Percentiles rank a stretch among this genome's conserved stretches.
phyloP scores from a whole-genome alignment of 345 rosid species.

The Passiflora organensis region DNA sequence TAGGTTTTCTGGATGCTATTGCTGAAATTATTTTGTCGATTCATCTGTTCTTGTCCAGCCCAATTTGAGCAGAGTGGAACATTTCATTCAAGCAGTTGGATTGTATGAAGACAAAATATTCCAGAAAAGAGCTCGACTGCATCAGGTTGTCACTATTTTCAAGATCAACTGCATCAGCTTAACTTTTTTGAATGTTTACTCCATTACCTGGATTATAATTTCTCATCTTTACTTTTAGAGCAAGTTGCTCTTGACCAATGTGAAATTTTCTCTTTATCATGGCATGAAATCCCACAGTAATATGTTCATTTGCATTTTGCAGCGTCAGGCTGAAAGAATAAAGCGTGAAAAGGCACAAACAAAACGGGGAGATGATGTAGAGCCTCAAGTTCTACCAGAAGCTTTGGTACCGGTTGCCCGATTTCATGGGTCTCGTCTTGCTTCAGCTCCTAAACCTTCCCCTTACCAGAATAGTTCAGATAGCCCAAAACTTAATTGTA shows the following conservation, averaged over 20 bases:
- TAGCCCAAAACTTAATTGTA: slow-evolving; percentile 17
- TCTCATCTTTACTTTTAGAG: no score
- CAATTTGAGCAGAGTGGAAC: slow-evolving; percentile 65
- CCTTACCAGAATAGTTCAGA: slow-evolving; percentile 47
- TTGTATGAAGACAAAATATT: slow-evolving; percentile 76
- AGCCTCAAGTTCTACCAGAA: slow-evolving; percentile 45
- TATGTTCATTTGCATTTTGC: slow-evolving; percentile 21
- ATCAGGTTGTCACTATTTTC: slow-evolving; percentile 43
- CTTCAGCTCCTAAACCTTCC: slow-evolving; percentile 75
- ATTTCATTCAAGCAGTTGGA: slow-evolving; percentile 87
- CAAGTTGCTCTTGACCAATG: no score
- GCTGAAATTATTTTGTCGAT: neutral
- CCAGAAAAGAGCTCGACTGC: slow-evolving; percentile 67
- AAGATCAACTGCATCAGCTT: neutral
- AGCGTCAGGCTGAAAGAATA: slow-evolving; percentile 77
- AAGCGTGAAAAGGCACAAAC: slow-evolving; percentile 52
- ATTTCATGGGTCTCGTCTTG: slow-evolving; percentile 81
- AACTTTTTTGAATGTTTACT: no score
- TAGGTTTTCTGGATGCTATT: neutral
- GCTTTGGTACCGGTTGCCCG: slow-evolving; percentile 68
- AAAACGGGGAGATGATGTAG: slow-evolving; percentile 59
- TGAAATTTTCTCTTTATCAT: no score
- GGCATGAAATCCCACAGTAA: neutral
- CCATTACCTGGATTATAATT: neutral
- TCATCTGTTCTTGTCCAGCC: slow-evolving; percentile 46